Evolutionary conservation across 768 basidiomycete genomes (phyloP).

Genomic region (Pisolithus orientalis): DNA sequence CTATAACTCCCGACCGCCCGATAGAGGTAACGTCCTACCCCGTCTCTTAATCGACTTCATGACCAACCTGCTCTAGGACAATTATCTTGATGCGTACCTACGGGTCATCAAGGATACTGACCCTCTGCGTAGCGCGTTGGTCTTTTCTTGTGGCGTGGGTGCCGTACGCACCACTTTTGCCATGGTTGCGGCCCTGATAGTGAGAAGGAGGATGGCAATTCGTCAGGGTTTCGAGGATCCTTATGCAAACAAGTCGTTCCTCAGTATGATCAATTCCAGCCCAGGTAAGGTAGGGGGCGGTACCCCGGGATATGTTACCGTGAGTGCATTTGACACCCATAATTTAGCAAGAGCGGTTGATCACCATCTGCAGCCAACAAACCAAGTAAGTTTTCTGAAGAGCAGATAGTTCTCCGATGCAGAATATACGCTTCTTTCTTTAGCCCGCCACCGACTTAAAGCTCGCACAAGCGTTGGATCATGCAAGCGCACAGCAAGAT

Average conservation of each 20-base stretch:
- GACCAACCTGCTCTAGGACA: constrained; percentile 47
- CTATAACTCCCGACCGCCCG: constrained; percentile 88
- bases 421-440: constrained; percentile 10
- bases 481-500: constrained; percentile 76
- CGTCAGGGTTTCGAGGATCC: constrained; percentile 69
- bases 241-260: constrained; percentile 43
- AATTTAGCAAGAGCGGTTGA: background rate
- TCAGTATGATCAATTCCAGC: constrained; percentile 6
- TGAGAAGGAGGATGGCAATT: constrained; percentile 71
- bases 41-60: background rate
- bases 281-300: constrained; percentile 11
- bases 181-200: constrained; percentile 89
- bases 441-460: constrained; percentile 47
- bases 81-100: constrained; percentile 93
- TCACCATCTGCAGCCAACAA: constrained; percentile 15
- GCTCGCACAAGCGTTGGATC: constrained; percentile 60
- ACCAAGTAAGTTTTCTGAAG: constrained; percentile 18
- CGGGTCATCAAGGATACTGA: constrained; percentile 73
- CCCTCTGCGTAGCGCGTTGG: constrained; percentile 73
- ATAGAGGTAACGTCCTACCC: constrained; percentile 57
- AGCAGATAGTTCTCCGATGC: background rate
- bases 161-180: constrained; percentile 95
- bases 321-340: constrained; percentile 20
- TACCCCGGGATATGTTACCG: constrained; percentile 44
- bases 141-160: constrained; percentile 97